Evolutionary conservation across 2,329 filamentous ascomycete genomes (phyloP).

Genomic region (Penicillium sp.): DNA sequence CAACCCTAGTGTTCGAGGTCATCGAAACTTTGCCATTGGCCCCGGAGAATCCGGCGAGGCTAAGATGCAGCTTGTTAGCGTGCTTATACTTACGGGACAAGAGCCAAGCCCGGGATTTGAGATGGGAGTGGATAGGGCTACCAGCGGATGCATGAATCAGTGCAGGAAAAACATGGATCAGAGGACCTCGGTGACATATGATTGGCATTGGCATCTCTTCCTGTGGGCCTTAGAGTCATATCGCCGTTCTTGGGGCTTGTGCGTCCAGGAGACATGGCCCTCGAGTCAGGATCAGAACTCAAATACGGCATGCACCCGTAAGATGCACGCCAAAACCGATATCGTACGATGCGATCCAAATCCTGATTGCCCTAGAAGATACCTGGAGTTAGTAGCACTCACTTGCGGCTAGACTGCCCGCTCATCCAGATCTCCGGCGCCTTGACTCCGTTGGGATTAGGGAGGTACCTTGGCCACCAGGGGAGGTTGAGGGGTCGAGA

Average conservation of each 20-base stretch:
- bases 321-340: neutral
- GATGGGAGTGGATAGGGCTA: neutral
- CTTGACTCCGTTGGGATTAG: conserved; percentile 6
- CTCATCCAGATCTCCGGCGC: conserved; percentile 1
- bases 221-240: neutral
- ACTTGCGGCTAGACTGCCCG: neutral
- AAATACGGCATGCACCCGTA: neutral
- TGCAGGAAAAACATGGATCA: neutral
- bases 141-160: neutral
- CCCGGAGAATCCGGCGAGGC: conserved; percentile 3
- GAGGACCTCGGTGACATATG: neutral
- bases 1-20: neutral
- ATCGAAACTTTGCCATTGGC: conserved; percentile 5
- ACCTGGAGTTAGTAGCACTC: neutral
- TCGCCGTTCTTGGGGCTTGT: neutral
- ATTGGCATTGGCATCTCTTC: neutral
- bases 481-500: neutral
- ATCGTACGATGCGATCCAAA: neutral
- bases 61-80: neutral
- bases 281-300: neutral
- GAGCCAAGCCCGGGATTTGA: conserved; percentile 12
- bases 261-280: neutral
- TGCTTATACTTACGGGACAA: neutral
- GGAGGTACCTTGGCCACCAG: neutral
- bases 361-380: neutral